Evolutionary conservation across 306 rosid species (phyloP), one percentile per base, ranked within the genome.

Genomic region (Vigna mungo): DNA sequence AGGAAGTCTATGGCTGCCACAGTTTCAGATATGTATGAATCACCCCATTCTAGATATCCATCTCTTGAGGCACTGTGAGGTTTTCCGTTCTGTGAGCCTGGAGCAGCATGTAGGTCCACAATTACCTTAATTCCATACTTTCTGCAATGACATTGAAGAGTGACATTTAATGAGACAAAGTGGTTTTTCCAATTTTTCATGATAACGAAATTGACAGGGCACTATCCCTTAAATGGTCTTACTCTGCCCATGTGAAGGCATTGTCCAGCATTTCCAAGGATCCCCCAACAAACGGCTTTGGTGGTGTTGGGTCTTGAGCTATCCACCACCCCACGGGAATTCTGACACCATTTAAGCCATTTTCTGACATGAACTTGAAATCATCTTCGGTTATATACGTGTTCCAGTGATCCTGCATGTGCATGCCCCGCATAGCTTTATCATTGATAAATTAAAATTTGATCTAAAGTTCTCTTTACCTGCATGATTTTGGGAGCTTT

Each of bases 311-410:
- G 78, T 91, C 96, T 25, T 71, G 76, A 23, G 89, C 87, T 64
- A 84, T 89, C 92, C 96, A 91, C 96, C 93, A 91, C 37, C 96
- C 96, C 12, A 91, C 89, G 0, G 96, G 96, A 55, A 91, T 73
- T 78, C 96, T 87, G 12, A 89, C 96, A 0, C 82, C 90, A 79
- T 79, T 86, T 84, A 91, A 32, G 4, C 93, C 90, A 55, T 79
- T 86, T 23, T 64, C 81, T 78, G 90, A 84, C 85, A 91, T 84
- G 89, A 82, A 89, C 27, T 17, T 79, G 86, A 91, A 91, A 86
- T 91, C 96, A 6, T 87, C 93, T 59, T 89, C 91, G 0, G 82
- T 81, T 48, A 91, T 89, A 52, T 87, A 91, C 13, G 86, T 76
- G 8, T 74, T 84, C 90, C 96, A 77, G 63, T 91, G 93, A 71